Evolutionary conservation across 352 stramenopile species (phyloP).

Genomic region (Phytophthora foliorum): DNA sequence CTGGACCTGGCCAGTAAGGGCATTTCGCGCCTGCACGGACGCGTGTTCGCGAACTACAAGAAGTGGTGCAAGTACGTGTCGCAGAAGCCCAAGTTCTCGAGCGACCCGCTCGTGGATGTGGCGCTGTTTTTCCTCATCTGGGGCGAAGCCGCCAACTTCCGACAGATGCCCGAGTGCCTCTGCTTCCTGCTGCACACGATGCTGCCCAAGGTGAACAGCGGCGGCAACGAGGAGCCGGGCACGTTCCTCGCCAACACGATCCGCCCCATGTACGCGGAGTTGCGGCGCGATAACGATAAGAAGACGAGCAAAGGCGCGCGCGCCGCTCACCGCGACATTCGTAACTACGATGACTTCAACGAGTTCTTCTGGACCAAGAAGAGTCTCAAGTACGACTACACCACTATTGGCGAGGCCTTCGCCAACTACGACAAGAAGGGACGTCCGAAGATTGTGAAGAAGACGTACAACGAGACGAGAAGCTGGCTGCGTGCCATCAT

Average conservation of each 20-base stretch:
- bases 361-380: constrained; percentile 92
- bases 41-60: constrained; percentile 86
- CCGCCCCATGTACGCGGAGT: constrained; percentile 81
- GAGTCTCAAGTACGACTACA: constrained; percentile 77
- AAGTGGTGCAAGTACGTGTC: constrained; percentile 91
- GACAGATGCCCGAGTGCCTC: constrained; percentile 81
- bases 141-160: constrained; percentile 88
- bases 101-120: constrained; percentile 80
- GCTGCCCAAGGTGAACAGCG: constrained; percentile 62
- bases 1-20: constrained; percentile 74
- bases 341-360: constrained; percentile 92
- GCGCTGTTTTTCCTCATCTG: constrained; percentile 86
- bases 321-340: constrained; percentile 75
- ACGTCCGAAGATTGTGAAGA: constrained; percentile 82
- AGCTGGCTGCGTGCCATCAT: constrained; percentile 78
- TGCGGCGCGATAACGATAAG: constrained; percentile 82
- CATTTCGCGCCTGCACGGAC: constrained; percentile 68
- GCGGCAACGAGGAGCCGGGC: constrained; percentile 65
- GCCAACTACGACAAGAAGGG: constrained; percentile 82
- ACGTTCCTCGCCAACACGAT: constrained; percentile 75
- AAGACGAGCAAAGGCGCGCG: constrained; percentile 83
- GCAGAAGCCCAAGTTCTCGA: constrained; percentile 80
- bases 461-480: constrained; percentile 82
- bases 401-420: constrained; percentile 75
- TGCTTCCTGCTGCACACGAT: constrained; percentile 86